These are phyloP conservation scores for Nitzschia sp. DNA, from an alignment of 108 stramenopile species.

Conservation along the genomic window DNA sequence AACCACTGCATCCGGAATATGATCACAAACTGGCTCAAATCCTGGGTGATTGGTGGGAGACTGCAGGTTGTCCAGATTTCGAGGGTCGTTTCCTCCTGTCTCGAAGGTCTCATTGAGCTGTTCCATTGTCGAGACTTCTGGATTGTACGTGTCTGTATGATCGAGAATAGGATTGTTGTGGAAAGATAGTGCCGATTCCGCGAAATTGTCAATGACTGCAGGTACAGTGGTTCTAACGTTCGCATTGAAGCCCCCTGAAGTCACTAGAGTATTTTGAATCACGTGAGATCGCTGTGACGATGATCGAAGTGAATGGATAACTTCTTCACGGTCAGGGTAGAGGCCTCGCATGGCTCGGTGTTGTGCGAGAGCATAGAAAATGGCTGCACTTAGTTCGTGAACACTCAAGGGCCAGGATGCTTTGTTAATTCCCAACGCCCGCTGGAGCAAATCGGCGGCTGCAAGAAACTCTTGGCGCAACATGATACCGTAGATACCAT, in stretches of 20 bases:
- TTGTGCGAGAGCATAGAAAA: slow-evolving; percentile 93
- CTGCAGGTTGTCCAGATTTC: background rate
- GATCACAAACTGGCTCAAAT: slow-evolving; percentile 69
- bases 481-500: slow-evolving; percentile 89
- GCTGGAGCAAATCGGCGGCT: slow-evolving; percentile 86
- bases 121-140: slow-evolving; percentile 14
- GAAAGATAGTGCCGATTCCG: slow-evolving; percentile 25
- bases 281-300: background rate
- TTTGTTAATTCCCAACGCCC: slow-evolving; percentile 81
- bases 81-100: background rate
- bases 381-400: slow-evolving; percentile 92
- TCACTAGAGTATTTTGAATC: background rate
- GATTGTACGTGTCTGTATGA: slow-evolving; percentile 33
- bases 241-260: background rate
- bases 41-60: slow-evolving; percentile 2
- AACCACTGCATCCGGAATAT: slow-evolving; percentile 58
- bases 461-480: slow-evolving; percentile 90
- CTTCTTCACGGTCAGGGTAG: slow-evolving; percentile 80
- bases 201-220: slow-evolving; percentile 22
- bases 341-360: slow-evolving; percentile 86
- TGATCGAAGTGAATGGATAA: slow-evolving; percentile 60
- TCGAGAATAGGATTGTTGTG: slow-evolving; percentile 31
- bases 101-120: slow-evolving; percentile 16
- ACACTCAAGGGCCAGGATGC: slow-evolving; percentile 86
- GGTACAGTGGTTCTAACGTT: slow-evolving; percentile 2